Conservation (phyloP, 257 asterid species). For the Henckelia pumila region DNA sequence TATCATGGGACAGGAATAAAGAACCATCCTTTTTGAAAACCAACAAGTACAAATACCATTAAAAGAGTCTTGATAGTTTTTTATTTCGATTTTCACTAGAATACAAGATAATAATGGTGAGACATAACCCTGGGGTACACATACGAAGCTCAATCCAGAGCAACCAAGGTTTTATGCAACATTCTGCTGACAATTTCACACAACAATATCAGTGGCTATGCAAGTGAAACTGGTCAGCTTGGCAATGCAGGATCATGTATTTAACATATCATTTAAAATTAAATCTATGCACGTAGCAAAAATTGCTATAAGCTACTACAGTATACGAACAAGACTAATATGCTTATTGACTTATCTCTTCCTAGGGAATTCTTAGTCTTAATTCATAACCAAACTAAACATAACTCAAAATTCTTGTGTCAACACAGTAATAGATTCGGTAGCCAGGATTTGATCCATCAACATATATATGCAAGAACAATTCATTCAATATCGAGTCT, state of each 20-base stretch:
- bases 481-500: background rate
- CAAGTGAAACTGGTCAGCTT: background rate
- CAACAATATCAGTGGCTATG: background rate
- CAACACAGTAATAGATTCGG: background rate
- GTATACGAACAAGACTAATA: background rate
- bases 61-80: background rate
- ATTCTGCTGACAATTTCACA: background rate
- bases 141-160: background rate
- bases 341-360: background rate
- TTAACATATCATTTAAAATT: background rate
- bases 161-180: background rate
- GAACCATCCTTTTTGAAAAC: background rate
- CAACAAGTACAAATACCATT: background rate
- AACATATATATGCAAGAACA: background rate
- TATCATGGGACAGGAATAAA: background rate
- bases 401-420: background rate
- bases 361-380: background rate
- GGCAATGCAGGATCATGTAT: background rate
- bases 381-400: background rate
- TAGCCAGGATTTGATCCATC: background rate
- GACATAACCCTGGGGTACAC: background rate
- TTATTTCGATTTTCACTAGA: background rate
- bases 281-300: too few relatives aligned
- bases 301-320: too few relatives aligned
- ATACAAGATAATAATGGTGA: background rate